A percentile compares a stretch with the other conserved stretches of the same genome.
Evolutionary conservation across 495 filamentous ascomycete species (phyloP).

Genomic region (Entonaema liquescens): DNA sequence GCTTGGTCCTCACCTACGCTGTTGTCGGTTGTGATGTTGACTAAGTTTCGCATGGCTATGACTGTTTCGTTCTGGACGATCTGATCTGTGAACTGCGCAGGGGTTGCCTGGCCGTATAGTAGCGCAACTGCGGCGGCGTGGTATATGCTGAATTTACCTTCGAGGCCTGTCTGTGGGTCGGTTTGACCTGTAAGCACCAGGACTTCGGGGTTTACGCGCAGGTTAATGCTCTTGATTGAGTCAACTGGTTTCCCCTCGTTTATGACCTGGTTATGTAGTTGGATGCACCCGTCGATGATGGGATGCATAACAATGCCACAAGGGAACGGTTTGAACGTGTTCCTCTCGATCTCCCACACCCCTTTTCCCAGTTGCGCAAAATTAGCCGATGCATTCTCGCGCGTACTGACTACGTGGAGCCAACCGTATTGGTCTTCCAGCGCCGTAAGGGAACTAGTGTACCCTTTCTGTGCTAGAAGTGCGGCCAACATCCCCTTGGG

Average conservation of each 20-base stretch:
- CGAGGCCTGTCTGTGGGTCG: slow-evolving; percentile 58
- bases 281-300: slow-evolving; percentile 60
- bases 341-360: slow-evolving; percentile 61
- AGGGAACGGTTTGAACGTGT: slow-evolving; percentile 65
- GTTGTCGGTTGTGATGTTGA: slow-evolving; percentile 53
- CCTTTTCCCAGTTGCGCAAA: slow-evolving; percentile 45
- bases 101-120: slow-evolving; percentile 60
- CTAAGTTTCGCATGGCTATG: slow-evolving; percentile 51
- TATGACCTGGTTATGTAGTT: slow-evolving; percentile 52
- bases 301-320: slow-evolving; percentile 67
- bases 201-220: slow-evolving; percentile 61
- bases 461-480: slow-evolving; percentile 56
- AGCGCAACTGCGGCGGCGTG: slow-evolving; percentile 61
- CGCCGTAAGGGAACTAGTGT: slow-evolving; percentile 56
- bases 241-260: slow-evolving; percentile 39
- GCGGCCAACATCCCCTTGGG: slow-evolving; percentile 62
- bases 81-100: slow-evolving; percentile 57
- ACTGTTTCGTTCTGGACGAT: slow-evolving; percentile 52
- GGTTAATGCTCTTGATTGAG: slow-evolving; percentile 44
- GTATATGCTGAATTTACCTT: slow-evolving; percentile 64
- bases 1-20: slow-evolving; percentile 55
- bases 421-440: slow-evolving; percentile 64
- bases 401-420: slow-evolving; percentile 59
- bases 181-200: slow-evolving; percentile 63
- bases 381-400: slow-evolving; percentile 46